These are phyloP conservation scores for Carex pumila DNA, from an alignment of 176 grass and related monocot species.

Conservation along the genomic window DNA sequence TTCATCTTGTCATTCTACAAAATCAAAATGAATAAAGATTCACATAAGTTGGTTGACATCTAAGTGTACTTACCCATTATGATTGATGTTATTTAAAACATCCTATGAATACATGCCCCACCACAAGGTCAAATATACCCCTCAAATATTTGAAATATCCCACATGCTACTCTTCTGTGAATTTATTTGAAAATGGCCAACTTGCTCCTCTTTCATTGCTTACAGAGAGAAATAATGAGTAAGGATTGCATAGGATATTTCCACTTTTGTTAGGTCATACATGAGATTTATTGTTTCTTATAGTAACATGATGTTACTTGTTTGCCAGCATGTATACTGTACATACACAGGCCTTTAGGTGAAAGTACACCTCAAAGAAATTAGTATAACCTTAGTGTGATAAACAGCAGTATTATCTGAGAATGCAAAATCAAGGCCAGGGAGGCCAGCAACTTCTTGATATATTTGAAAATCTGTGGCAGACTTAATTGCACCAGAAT, in stretches of 20 bases:
- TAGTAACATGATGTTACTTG: not conserved
- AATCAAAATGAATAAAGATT: conserved; percentile 25
- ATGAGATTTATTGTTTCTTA: not conserved
- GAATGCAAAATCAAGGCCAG: conserved; percentile 98
- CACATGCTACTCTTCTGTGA: not conserved
- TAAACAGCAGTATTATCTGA: conserved; percentile 86
- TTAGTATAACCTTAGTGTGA: conserved; percentile 76
- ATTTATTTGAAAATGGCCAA: not conserved
- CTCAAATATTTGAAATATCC: not conserved
- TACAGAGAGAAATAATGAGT: not conserved
- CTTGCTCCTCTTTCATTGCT: not conserved
- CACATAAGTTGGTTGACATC: not conserved
- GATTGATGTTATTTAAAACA: not conserved
- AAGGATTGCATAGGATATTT: not conserved
- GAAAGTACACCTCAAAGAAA: not conserved
- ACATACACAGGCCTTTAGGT: not conserved
- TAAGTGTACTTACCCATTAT: not conserved
- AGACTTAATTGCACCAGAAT: conserved; percentile 94
- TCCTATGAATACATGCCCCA: not conserved
- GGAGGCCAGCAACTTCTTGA: conserved; percentile 78
- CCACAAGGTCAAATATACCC: not conserved
- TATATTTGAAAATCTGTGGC: conserved; percentile 97
- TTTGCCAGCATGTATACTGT: not conserved
- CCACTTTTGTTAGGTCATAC: not conserved
- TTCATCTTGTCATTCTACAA: conserved; percentile 94